phyloP scores from a whole-genome alignment of 768 basidiomycete genomes.

The Macrocybe gigantea region DNA sequence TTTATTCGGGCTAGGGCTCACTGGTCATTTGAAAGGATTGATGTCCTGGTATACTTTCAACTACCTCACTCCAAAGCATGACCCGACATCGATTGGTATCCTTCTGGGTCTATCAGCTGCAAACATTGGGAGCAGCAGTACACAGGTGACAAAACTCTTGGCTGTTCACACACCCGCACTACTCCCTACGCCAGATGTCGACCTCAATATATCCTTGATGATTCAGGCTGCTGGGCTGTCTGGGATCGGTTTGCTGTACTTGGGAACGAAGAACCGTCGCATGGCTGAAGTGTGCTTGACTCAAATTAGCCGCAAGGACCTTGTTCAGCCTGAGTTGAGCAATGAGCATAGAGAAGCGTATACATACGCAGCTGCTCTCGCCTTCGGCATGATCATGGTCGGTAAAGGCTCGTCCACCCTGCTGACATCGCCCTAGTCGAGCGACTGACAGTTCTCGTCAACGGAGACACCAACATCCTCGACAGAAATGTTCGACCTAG shows the following conservation, averaged over 20 bases:
- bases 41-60: constrained; percentile 93
- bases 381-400: constrained; percentile 96
- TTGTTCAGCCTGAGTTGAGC: constrained; percentile 77
- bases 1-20: constrained; percentile 85
- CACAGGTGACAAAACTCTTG: constrained; percentile 84
- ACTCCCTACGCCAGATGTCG: constrained; percentile 79
- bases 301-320: constrained; percentile 75
- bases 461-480: constrained; percentile 54
- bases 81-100: constrained; percentile 89
- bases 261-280: constrained; percentile 79
- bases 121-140: constrained; percentile 78
- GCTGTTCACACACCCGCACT: constrained; percentile 93
- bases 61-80: constrained; percentile 94
- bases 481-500: constrained; percentile 30
- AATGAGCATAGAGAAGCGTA: constrained; percentile 92
- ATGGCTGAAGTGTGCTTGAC: constrained; percentile 91
- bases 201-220: constrained; percentile 85
- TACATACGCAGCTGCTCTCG: constrained; percentile 80
- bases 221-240: constrained; percentile 87
- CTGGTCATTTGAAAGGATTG: constrained; percentile 86
- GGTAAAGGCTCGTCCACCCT: constrained; percentile 73
- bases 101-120: constrained; percentile 92
- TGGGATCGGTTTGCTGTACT: constrained; percentile 85
- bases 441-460: constrained; percentile 68
- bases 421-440: constrained; percentile 69